Percentiles rank a stretch among this genome's conserved stretches.
Evolutionary conservation across 2,329 filamentous ascomycete species (phyloP).

Genomic region (Epicoccum nigrum): DNA sequence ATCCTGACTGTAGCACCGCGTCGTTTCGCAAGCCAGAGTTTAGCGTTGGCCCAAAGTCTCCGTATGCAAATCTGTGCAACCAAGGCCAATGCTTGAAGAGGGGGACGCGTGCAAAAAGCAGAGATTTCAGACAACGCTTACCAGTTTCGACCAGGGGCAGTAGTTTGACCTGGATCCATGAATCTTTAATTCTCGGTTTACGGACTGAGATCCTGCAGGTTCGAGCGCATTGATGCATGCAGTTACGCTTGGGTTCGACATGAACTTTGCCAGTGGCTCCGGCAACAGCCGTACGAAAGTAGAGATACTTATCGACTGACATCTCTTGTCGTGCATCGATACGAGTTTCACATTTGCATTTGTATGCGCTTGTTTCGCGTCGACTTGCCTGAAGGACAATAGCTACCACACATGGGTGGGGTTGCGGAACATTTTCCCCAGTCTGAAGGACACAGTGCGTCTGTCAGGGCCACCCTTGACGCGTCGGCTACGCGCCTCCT

Average conservation of each 20-base stretch:
- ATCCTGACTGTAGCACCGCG: conserved; percentile 6
- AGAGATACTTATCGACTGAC: too few relatives aligned
- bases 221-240: conserved; percentile 27
- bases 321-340: background rate
- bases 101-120: conserved; percentile 27
- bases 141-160: conserved; percentile 22
- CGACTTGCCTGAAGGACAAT: background rate
- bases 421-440: background rate
- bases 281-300: too few relatives aligned
- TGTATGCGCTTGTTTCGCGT: background rate
- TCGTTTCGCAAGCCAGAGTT: conserved; percentile 14
- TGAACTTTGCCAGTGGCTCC: conserved; percentile 5
- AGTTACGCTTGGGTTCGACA: conserved; percentile 27
- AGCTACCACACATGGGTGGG: background rate
- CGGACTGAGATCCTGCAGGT: conserved; percentile 34
- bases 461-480: conserved; percentile 7
- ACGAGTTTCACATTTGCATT: background rate
- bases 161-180: conserved; percentile 24
- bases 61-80: conserved; percentile 19
- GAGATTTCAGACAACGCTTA: conserved; percentile 26
- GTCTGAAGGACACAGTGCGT: background rate
- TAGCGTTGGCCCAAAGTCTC: conserved; percentile 15
- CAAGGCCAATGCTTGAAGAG: conserved; percentile 19
- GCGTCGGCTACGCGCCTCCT: conserved; percentile 5
- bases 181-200: conserved; percentile 26